A percentile compares a stretch with the other conserved stretches of the same genome.
These are phyloP conservation scores for Colletotrichum tamarilloi DNA, from an alignment of 2,329 filamentous ascomycete genomes.

Conservation along the genomic window DNA sequence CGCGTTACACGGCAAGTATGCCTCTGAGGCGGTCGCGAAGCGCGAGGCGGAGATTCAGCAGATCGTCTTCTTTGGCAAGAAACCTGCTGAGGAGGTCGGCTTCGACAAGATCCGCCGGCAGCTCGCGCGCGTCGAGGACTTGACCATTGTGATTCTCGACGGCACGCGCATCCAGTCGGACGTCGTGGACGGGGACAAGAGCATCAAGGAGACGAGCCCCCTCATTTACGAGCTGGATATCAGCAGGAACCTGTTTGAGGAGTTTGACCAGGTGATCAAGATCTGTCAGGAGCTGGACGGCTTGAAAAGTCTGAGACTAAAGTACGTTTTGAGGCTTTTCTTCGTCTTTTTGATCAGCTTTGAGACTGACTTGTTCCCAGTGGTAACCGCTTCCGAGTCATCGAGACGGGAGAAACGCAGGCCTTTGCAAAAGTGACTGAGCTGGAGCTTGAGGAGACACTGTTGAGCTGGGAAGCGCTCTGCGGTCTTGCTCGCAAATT, in stretches of 20 bases:
- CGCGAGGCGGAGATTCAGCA: slow-evolving; percentile 51
- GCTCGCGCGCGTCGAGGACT: slow-evolving; percentile 80
- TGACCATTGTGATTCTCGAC: slow-evolving; percentile 86
- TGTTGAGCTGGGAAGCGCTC: slow-evolving; percentile 75
- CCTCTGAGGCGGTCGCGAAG: slow-evolving; percentile 61
- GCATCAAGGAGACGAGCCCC: slow-evolving; percentile 66
- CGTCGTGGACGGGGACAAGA: slow-evolving; percentile 45
- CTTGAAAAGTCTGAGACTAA: slow-evolving; percentile 75
- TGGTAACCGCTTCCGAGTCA: slow-evolving; percentile 75
- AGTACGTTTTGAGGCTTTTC: slow-evolving; percentile 62
- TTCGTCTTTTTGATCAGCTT: not conserved
- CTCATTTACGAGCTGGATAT: slow-evolving; percentile 84
- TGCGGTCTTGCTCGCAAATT: slow-evolving; percentile 66
- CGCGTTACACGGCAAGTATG: slow-evolving; percentile 87
- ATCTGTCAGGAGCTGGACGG: slow-evolving; percentile 78
- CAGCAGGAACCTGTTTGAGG: slow-evolving; percentile 83
- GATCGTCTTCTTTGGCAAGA: slow-evolving; percentile 76
- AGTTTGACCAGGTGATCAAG: slow-evolving; percentile 72
- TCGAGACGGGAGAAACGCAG: slow-evolving; percentile 43
- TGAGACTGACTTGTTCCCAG: slow-evolving; percentile 53
- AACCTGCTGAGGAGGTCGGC: slow-evolving; percentile 92
- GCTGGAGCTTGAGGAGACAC: slow-evolving; percentile 74
- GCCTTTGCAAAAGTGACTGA: slow-evolving; percentile 66
- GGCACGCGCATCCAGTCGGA: slow-evolving; percentile 69
- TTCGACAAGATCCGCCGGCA: slow-evolving; percentile 91